Evolutionary conservation across 345 rosid species (phyloP).

Genomic region (Eucalyptus camaldulensis): DNA sequence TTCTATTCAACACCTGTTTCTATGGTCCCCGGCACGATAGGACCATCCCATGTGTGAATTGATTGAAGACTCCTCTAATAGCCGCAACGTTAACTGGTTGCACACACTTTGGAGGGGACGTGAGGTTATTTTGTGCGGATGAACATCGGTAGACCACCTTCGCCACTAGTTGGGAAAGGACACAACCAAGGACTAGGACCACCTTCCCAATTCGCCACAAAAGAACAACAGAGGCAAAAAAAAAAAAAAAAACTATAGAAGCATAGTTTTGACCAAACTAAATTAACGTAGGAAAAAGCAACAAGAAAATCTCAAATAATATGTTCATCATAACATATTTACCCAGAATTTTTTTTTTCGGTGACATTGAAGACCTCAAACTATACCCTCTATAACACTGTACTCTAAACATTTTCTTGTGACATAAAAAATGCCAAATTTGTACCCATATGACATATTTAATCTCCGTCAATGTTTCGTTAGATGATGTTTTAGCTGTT

Average conservation of each 20-base stretch:
- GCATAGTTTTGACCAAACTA: background rate
- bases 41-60: background rate
- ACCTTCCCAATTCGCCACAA: background rate
- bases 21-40: background rate
- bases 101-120: background rate
- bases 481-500: no score
- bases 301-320: no score
- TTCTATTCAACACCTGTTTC: background rate
- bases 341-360: accelerated
- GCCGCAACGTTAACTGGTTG: background rate
- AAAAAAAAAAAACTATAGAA: background rate
- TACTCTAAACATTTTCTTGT: no score
- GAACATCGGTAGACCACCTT: background rate
- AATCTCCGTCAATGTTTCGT: no score
- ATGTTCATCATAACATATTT: no score
- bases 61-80: background rate
- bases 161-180: background rate
- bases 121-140: background rate
- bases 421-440: no score
- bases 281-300: background rate
- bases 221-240: background rate
- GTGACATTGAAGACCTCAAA: no score
- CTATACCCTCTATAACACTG: no score
- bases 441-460: no score
- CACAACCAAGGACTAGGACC: background rate